phyloP scores from a whole-genome alignment of 345 rosid species.

The Microthlaspi erraticum region DNA sequence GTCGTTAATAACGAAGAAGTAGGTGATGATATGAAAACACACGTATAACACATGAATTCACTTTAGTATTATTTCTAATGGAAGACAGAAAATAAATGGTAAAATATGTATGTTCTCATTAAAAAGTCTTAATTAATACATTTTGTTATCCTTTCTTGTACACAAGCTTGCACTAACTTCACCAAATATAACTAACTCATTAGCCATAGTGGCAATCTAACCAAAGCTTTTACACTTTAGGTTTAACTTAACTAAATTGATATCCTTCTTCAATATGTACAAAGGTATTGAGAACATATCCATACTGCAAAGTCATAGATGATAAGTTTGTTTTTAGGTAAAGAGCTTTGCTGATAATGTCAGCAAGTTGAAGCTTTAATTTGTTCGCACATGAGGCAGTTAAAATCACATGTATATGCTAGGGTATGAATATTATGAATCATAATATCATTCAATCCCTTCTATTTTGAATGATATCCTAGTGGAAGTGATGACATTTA shows the following conservation, averaged over 20 bases:
- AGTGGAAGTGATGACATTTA: too few relatives aligned
- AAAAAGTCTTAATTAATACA: too few relatives aligned
- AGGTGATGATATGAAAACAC: constrained; percentile 3
- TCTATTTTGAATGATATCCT: too few relatives aligned
- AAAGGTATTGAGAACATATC: neutral
- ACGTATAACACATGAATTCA: constrained; percentile 4
- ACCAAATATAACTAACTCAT: neutral
- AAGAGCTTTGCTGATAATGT: neutral
- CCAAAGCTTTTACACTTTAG: neutral
- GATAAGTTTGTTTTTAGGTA: neutral
- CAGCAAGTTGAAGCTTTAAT: neutral
- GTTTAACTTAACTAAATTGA: neutral
- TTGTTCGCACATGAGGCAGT: neutral
- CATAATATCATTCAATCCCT: too few relatives aligned
- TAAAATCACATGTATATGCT: neutral
- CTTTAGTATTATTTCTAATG: neutral
- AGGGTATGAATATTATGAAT: too few relatives aligned
- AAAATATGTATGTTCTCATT: neutral
- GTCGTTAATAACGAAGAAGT: constrained; percentile 1
- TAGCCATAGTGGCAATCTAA: neutral
- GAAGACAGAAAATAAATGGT: neutral
- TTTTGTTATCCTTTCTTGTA: neutral
- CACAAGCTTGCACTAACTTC: constrained; percentile 7
- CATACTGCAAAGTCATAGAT: neutral
- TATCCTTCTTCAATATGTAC: neutral